Evolutionary conservation across 2,329 filamentous ascomycete species (phyloP).

Genomic region (Paecilomyces sp.): DNA sequence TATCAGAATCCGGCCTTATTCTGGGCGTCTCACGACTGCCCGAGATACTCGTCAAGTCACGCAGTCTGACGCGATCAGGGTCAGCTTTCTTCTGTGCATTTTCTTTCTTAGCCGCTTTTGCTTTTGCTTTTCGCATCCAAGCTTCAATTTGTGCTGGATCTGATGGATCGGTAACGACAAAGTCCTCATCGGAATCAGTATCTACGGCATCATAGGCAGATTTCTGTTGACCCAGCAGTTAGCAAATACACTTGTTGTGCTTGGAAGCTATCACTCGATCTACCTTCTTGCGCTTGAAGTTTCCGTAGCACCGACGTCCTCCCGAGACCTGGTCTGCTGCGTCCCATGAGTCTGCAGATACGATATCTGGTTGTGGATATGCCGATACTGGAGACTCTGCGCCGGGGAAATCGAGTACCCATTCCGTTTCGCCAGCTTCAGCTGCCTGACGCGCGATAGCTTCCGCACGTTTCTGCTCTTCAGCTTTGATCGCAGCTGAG

Average conservation of each 20-base stretch:
- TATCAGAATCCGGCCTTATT: neutral
- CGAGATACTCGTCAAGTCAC: slow-evolving; percentile 24
- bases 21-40: slow-evolving; percentile 6
- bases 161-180: neutral
- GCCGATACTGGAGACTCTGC: slow-evolving; percentile 8
- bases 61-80: slow-evolving; percentile 10
- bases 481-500: slow-evolving; percentile 31
- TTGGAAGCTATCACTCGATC: neutral
- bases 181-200: slow-evolving; percentile 5
- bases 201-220: neutral
- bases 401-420: slow-evolving; percentile 32
- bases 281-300: slow-evolving; percentile 30
- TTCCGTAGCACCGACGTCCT: slow-evolving; percentile 31
- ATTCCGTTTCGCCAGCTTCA: slow-evolving; percentile 38
- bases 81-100: slow-evolving; percentile 7
- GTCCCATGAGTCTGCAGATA: slow-evolving; percentile 27
- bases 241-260: neutral
- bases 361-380: slow-evolving; percentile 17
- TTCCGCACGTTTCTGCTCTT: slow-evolving; percentile 34
- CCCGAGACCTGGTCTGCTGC: slow-evolving; percentile 21
- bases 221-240: neutral
- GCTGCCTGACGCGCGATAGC: slow-evolving; percentile 33
- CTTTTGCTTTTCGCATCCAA: slow-evolving; percentile 12
- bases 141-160: slow-evolving; percentile 9
- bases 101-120: slow-evolving; percentile 8